Base-by-base conservation (phyloP, 495 filamentous ascomycete genomes). In the Hypoxylon perforatum region DNA sequence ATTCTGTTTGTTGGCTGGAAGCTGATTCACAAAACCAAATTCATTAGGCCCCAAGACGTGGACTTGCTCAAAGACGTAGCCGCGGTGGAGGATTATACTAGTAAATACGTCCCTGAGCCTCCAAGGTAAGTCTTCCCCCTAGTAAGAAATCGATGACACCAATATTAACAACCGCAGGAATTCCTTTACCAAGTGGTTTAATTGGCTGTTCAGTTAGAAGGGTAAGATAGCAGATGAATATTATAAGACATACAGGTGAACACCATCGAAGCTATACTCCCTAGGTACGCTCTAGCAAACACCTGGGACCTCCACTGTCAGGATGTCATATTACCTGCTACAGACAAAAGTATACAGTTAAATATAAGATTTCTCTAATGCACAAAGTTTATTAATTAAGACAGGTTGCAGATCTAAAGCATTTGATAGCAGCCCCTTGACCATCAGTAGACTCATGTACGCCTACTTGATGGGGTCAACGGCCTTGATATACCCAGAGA, bases 81-180 rank as follows among this genome's bases (percentile, higher is more conserved):
- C 7, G 87, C 90, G 69, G 88, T 95, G 61, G 91, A 92, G 52
- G 86, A 90, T 61, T 94, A 95, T 70, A 86, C 87, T 12, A 77
- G 79, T 33, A 88, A 85, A 47, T 93, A 84, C 75, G 79, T 91
- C 11, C 79, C 84, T 11, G 60, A 21, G 17, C 84, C 82, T 3
- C 80, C 90, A 4, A 87, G 77, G 90, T 91, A 79, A 75, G 12
- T 57, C 4, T n/a, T n/a, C 7, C 41, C 46, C 14, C 55, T 66
- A 51, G 72, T 58, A 12, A 6, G 35, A 12, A 1, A 12, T 18
- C 46, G 57, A 10, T 44, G 4, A 57, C 19, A 1, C 41, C 23
- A 1, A 28, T 6, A 35, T 33, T 60, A 9, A 61, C 33, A 41
- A 9, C 42, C 8, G 11, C 47, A 70, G 67, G 39, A 70, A 70